Evolutionary conservation across 1,284 basidiomycete species (phyloP), one percentile per base, ranked within the genome.

Genomic region (Pulveroboletus sp.): DNA sequence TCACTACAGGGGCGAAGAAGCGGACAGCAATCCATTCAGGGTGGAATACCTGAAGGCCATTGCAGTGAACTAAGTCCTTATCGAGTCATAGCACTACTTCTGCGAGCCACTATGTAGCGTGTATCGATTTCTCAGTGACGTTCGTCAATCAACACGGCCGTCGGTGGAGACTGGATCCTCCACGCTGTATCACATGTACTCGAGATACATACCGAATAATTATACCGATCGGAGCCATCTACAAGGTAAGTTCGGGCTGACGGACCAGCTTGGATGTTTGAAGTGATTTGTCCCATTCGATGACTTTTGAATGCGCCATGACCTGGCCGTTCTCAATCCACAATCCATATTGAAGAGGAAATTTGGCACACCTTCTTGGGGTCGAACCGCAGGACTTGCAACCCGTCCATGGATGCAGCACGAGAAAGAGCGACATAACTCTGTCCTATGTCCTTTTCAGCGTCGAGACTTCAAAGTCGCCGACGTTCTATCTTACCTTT

Each of bases 341-440:
- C 14, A 17, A 18, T 14, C 17, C 11, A 11, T 11, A 43, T 29
- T 1, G 26, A 43, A 20, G 40, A 20, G n/a, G 3, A 17, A 17
- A 43, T 43, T 64, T 5, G 29, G 49, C 64, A 52, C 45, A 87
- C 87, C 77, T 89, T 90, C 56, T 78, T 81, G 0, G 85, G 75
- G 62, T 86, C 83, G 73, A 95, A 95, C 2, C 86, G 80, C 14
- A 87, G 66, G 2, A 95, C 89, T 68, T 94, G 91, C 40, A 95
- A 76, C 0, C 91, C 89, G 12, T 91, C 85, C 39, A 94, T 73
- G 10, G 86, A 85, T 0, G 91, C 90, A 1, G 92, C 92, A 14
- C 92, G 85, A 10, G 91, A 92, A 10, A 95, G 77, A 0, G 92
- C 92, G 14, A 94, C 91, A 62, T 94, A 94, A 42, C 88, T 89